Evolutionary conservation across 805 yeast genomes (phyloP), one percentile per base, ranked within the genome.

Genomic region (Huiozyma naganishii): DNA sequence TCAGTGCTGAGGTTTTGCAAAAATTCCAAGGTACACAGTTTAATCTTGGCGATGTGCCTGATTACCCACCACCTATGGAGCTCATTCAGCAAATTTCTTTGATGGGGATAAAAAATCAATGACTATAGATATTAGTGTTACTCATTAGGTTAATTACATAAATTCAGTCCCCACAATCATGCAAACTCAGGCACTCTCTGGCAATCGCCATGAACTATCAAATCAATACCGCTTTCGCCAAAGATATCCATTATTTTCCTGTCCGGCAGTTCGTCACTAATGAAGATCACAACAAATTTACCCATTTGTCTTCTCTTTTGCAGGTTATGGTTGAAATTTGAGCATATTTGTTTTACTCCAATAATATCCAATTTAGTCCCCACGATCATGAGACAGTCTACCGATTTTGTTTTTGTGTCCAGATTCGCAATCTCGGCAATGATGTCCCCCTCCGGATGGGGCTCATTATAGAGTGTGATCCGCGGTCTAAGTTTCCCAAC

Each of bases 321-420:
- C 3, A 80, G 77, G 6, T 73, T 71, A 45, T 70, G 70, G 1
- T 80, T 70, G 66, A 81, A 67, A 51, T 80, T 83, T 49, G 71
- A 73, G 7, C 78, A 81, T 38, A 80, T 57, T 45, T 80, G 65
- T 51, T 75, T 64, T 7, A 80, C 87, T 1, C 86, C 86, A 0
- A 87, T 87, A 28, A 88, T 88, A 55, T 83, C 80, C 45, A 88
- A 67, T 2, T 94, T 80, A 0, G 96, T 88, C 3, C 96, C 96
- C 6, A 83, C 84, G 41, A 88, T 80, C 6, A 88, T 64, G 39
- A 87, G 63, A 53, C 90, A 80, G 58, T 88, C 96, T 12, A 94
- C 88, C 34, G 72, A 72, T 8, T 70, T 62, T 6, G 27, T 12
- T 46, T 68, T 71, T 37, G 84, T 61, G 60, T 88, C 96, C 2